Conservation (phyloP, 2,329 filamentous ascomycete species). For the Aspergillus sp. region DNA sequence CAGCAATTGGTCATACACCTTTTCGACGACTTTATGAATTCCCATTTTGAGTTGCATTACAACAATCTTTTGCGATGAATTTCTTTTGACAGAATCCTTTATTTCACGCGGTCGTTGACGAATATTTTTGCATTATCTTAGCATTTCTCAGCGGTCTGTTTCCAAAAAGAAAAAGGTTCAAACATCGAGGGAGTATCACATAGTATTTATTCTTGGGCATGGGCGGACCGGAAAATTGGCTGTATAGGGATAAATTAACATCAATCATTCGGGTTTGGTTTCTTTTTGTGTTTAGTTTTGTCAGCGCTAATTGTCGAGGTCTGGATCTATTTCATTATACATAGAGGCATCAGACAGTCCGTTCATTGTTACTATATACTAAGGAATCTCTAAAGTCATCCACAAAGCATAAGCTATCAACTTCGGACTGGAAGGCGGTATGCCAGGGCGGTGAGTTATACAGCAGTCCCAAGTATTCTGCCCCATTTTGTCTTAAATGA, state of each 20-base stretch:
- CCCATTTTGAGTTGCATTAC: conserved; percentile 9
- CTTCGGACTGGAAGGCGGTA: too few relatives aligned
- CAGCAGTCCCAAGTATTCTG: neutral
- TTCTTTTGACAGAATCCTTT: conserved; percentile 12
- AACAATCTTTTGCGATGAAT: conserved; percentile 12
- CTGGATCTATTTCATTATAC: conserved; percentile 10
- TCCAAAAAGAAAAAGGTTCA: conserved; percentile 9
- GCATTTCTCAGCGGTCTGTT: conserved; percentile 28
- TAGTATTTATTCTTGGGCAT: conserved; percentile 13
- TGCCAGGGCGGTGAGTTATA: neutral
- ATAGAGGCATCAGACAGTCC: conserved; percentile 9
- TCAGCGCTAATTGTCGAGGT: conserved; percentile 7
- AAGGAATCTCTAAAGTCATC: neutral
- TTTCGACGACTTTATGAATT: conserved; percentile 30
- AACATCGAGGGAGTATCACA: conserved; percentile 21
- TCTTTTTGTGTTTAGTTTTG: conserved; percentile 10
- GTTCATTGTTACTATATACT: neutral
- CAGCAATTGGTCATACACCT: conserved; percentile 16
- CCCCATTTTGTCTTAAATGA: neutral
- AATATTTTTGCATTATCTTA: conserved; percentile 16
- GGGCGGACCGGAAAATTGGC: conserved; percentile 17
- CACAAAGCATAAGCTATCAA: neutral
- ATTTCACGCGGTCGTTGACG: conserved; percentile 7
- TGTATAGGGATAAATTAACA: conserved; percentile 15
- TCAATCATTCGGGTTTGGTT: conserved; percentile 12